A percentile compares a stretch with the other conserved stretches of the same genome.
Conservation (phyloP, 352 stramenopile species). For the Thalassiosira mediterranea region DNA sequence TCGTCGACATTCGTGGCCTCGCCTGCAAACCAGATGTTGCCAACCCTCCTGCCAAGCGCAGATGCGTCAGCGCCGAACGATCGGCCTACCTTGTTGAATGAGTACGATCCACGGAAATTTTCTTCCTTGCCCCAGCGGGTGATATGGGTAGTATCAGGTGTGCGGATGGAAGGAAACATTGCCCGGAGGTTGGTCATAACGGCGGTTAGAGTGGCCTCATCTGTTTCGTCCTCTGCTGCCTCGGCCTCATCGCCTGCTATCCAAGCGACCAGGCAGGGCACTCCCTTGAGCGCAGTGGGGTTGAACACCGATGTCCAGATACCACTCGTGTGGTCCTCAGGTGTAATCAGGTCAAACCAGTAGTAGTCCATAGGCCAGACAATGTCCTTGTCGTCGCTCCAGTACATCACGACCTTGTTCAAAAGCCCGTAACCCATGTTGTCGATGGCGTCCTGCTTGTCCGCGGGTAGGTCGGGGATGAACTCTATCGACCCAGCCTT, state of each 20-base stretch:
- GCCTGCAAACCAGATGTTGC: constrained; percentile 6
- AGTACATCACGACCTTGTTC: constrained; percentile 75
- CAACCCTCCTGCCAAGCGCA: not conserved
- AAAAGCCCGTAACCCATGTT: constrained; percentile 74
- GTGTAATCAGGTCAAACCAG: constrained; percentile 48
- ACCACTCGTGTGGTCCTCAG: constrained; percentile 23
- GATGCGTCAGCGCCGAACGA: not conserved
- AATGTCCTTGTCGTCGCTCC: constrained; percentile 35
- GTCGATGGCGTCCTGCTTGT: constrained; percentile 69
- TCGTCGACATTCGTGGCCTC: constrained; percentile 4
- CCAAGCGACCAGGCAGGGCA: constrained; percentile 72
- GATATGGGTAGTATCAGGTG: constrained; percentile 45
- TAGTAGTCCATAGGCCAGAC: constrained; percentile 31
- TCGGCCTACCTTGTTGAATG: constrained; percentile 10
- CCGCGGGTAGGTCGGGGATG: constrained; percentile 62
- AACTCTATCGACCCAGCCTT: constrained; percentile 73
- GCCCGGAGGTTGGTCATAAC: constrained; percentile 69
- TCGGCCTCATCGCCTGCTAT: constrained; percentile 61
- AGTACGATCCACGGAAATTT: constrained; percentile 41
- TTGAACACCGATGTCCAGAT: constrained; percentile 58
- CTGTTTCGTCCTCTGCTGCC: constrained; percentile 58
- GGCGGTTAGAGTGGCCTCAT: constrained; percentile 66
- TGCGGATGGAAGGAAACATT: constrained; percentile 62
- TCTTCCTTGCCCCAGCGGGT: constrained; percentile 49
- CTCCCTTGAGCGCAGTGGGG: constrained; percentile 24